Evolutionary conservation across 2,329 filamentous ascomycete species (phyloP).

Genomic region (Aspergillus bombycis): DNA sequence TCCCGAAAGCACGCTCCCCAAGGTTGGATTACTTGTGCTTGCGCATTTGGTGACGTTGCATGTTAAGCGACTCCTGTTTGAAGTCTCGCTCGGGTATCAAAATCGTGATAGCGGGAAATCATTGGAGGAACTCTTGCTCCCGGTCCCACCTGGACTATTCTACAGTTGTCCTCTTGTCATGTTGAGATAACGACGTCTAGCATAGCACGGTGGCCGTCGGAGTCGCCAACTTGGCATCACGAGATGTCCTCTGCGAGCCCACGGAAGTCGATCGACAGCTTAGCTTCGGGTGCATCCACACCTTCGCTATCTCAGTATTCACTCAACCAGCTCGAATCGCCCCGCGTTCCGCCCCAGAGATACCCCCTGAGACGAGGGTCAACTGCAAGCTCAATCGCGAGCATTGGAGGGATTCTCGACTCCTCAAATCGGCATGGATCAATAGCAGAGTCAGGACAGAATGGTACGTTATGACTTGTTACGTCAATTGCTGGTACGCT

Average conservation of each 20-base stretch:
- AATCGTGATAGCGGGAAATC: slow-evolving; percentile 4
- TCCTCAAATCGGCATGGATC: slow-evolving; percentile 63
- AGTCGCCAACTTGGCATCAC: slow-evolving; percentile 38
- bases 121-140: slow-evolving; percentile 8
- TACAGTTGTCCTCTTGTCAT: slow-evolving; percentile 36
- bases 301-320: slow-evolving; percentile 55
- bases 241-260: slow-evolving; percentile 65
- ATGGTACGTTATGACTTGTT: slow-evolving; percentile 58
- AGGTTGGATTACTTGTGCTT: slow-evolving; percentile 20
- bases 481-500: slow-evolving; percentile 9
- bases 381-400: slow-evolving; percentile 83
- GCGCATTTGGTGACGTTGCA: slow-evolving; percentile 19
- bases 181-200: slow-evolving; percentile 36
- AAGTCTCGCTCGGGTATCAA: slow-evolving; percentile 5
- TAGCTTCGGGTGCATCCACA: slow-evolving; percentile 59
- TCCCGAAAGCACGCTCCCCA: slow-evolving; percentile 22
- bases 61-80: slow-evolving; percentile 7
- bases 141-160: slow-evolving; percentile 10
- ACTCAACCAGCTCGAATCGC: slow-evolving; percentile 40
- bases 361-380: slow-evolving; percentile 68
- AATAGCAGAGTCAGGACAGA: slow-evolving; percentile 76
- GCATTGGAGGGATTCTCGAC: slow-evolving; percentile 82
- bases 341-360: slow-evolving; percentile 38
- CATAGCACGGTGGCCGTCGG: slow-evolving; percentile 36
- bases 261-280: slow-evolving; percentile 68